Evolutionary conservation across 176 grass and related monocot species (phyloP), one percentile per base, ranked within the genome.

Genomic region (Hordeum marinum): DNA sequence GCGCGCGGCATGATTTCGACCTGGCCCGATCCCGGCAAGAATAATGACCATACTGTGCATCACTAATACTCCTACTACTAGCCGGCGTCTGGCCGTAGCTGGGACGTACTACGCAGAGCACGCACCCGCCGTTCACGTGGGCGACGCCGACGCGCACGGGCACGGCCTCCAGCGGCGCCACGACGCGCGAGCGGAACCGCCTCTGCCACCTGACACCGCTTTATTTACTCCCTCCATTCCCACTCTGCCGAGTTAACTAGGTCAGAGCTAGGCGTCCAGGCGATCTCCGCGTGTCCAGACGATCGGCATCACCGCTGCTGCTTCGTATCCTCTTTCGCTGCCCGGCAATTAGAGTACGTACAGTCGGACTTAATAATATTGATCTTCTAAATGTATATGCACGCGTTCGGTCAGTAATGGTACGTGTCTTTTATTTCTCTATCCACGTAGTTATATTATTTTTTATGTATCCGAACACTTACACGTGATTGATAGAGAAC

Each of bases 251-350:
- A 23, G 25, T n/a, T 66, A 59, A 25, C 40, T 0, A 12, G 45
- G 85, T n/a, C 34, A 63, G 26, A 35, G 34, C 1, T 27, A 8
- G 39, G 67, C 11, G 67, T 24, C 1, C 21, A 8, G 39, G 67
- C 11, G 67, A 41, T 70, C 21, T 69, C 4, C 11, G 18, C 37
- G n/a, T 24, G 72, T 32, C 66, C 66, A 73, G 40, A 45, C 25
- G 23, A 46, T 73, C 15, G 6, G 25, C 42, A 37, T 17, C 25
- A 7, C 36, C 9, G 64, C 34, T 45, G 17, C 57, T 15, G 40
- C 80, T 79, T 88, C 39, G 80, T 73, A 83, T 88, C 4, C 80
- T 40, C 80, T 39, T 12, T 45, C n/a, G 13, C 46, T 68, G 71
- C 37, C 12, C 63, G 31, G 52, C n/a, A n/a, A n/a, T n/a, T n/a